Evolutionary conservation across 805 yeast species (phyloP).

Genomic region (Suhomyces emberorum): DNA sequence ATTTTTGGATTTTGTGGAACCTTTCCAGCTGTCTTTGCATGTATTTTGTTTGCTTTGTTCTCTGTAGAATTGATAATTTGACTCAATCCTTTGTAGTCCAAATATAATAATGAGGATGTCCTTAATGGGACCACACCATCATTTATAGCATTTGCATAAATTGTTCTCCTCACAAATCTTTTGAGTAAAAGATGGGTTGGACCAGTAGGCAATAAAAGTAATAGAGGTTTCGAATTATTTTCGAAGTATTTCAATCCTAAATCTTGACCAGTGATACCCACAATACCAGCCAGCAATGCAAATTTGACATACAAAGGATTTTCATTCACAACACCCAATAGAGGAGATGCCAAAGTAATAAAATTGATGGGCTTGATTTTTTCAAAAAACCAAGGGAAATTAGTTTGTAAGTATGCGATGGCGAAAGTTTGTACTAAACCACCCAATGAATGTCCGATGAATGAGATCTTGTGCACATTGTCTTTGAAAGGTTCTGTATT

Average conservation of each 20-base stretch:
- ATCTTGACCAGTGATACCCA: slow-evolving; percentile 94
- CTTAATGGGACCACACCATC: slow-evolving; percentile 96
- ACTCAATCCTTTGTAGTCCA: slow-evolving; percentile 73
- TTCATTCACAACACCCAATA: slow-evolving; percentile 83
- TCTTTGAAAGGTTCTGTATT: slow-evolving; percentile 38
- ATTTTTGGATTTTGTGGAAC: slow-evolving; percentile 6
- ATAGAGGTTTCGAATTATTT: slow-evolving; percentile 54
- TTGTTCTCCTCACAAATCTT: slow-evolving; percentile 65
- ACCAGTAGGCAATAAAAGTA: slow-evolving; percentile 72
- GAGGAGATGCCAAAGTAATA: slow-evolving; percentile 81
- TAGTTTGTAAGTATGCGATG: slow-evolving; percentile 68
- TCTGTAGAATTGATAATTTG: slow-evolving; percentile 15
- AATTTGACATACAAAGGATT: slow-evolving; percentile 82
- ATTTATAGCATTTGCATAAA: slow-evolving; percentile 85
- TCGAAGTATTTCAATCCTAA: slow-evolving; percentile 58
- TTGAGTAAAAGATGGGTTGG: slow-evolving; percentile 66
- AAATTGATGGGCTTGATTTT: slow-evolving; percentile 71
- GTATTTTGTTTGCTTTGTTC: slow-evolving; percentile 5
- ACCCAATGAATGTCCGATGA: slow-evolving; percentile 91
- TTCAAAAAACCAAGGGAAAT: slow-evolving; percentile 68
- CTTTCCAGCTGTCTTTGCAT: background rate
- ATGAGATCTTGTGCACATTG: slow-evolving; percentile 64
- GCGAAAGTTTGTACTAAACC: slow-evolving; percentile 92
- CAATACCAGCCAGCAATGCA: slow-evolving; percentile 80
- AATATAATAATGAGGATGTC: slow-evolving; percentile 78